Percentiles rank a stretch among this genome's conserved stretches.
Evolutionary conservation across 2,329 filamentous ascomycete genomes (phyloP).

Genomic region (Xylariaceae sp.): DNA sequence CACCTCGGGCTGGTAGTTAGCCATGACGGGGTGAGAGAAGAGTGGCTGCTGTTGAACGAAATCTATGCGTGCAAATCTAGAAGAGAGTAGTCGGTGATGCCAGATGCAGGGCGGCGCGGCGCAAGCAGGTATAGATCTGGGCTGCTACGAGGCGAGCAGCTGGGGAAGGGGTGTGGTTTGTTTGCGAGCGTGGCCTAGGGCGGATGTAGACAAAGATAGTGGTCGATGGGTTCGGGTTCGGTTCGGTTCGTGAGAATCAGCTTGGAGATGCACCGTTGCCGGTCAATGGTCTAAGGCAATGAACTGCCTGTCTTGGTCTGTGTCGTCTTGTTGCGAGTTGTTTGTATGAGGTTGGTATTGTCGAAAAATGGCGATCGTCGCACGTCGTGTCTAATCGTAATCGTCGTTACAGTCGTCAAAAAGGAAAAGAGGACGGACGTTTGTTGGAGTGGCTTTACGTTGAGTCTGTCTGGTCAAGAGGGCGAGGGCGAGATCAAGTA

Average conservation of each 20-base stretch:
- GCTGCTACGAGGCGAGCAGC: too few species aligned
- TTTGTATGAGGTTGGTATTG: slow-evolving; percentile 5
- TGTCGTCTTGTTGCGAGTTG: slow-evolving; percentile 3
- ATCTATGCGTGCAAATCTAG: too few species aligned
- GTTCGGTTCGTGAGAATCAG: background rate
- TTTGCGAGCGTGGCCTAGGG: too few species aligned
- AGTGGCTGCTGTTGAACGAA: too few species aligned
- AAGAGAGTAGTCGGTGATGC: too few species aligned
- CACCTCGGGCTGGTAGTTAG: slow-evolving; percentile 17
- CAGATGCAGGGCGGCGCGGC: too few species aligned
- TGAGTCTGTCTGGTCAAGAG: too few species aligned
- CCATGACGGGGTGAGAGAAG: slow-evolving; percentile 13
- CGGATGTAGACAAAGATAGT: background rate
- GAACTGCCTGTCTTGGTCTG: slow-evolving; percentile 7
- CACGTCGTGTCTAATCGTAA: slow-evolving; percentile 18
- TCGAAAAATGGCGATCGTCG: too few species aligned
- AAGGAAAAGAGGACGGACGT: background rate
- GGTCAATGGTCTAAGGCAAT: slow-evolving; percentile 15
- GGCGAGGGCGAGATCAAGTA: too few species aligned
- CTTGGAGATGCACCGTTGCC: slow-evolving; percentile 13
- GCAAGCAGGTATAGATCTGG: too few species aligned
- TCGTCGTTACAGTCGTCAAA: slow-evolving; percentile 18
- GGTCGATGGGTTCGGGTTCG: background rate
- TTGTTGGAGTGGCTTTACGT: background rate
- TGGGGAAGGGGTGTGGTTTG: too few species aligned